Percentiles rank a stretch among this genome's conserved stretches.
These are phyloP conservation scores for Lachancea nothofagi DNA, from an alignment of 805 yeast species.

Conservation along the genomic window DNA sequence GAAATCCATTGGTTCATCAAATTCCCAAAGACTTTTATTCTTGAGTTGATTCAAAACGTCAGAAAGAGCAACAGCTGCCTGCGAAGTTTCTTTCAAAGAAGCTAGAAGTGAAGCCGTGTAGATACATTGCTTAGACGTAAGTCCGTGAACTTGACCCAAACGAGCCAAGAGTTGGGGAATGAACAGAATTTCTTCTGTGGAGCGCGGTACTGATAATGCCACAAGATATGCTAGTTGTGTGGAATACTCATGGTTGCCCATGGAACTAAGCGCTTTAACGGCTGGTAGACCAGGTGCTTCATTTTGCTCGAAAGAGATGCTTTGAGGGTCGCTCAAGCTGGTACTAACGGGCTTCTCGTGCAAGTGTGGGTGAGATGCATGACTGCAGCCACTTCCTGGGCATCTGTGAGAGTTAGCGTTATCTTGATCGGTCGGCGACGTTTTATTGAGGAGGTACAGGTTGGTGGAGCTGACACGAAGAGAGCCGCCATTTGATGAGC, in stretches of 20 bases:
- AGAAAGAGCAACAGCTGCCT: conserved; percentile 16
- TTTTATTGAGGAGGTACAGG: conserved; percentile 30
- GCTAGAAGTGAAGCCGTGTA: conserved; percentile 69
- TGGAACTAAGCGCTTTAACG: conserved; percentile 53
- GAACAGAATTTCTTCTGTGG: conserved; percentile 72
- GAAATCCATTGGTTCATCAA: conserved; percentile 24
- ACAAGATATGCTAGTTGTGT: conserved; percentile 51
- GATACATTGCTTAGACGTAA: conserved; percentile 63
- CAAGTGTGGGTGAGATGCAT: conserved; percentile 13
- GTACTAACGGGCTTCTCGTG: conserved; percentile 27
- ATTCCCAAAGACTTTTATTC: conserved; percentile 24
- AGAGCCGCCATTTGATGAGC: conserved; percentile 21
- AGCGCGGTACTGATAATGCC: conserved; percentile 68
- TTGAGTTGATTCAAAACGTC: conserved; percentile 17
- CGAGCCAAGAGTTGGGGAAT: conserved; percentile 67
- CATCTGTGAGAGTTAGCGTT: conserved; percentile 1
- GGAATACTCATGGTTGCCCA: conserved; percentile 45
- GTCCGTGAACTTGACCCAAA: conserved; percentile 65
- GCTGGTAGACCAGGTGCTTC: conserved; percentile 79
- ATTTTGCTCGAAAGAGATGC: conserved; percentile 51
- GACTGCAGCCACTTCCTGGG: conserved; percentile 8
- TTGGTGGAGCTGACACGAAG: conserved; percentile 33
- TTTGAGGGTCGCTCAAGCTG: conserved; percentile 24
- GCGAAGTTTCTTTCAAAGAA: conserved; percentile 51
- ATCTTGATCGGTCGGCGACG: conserved; percentile 8